phyloP scores from a whole-genome alignment of 139 green algal genomes.

The Chlamydomonas sphaeroides region DNA sequence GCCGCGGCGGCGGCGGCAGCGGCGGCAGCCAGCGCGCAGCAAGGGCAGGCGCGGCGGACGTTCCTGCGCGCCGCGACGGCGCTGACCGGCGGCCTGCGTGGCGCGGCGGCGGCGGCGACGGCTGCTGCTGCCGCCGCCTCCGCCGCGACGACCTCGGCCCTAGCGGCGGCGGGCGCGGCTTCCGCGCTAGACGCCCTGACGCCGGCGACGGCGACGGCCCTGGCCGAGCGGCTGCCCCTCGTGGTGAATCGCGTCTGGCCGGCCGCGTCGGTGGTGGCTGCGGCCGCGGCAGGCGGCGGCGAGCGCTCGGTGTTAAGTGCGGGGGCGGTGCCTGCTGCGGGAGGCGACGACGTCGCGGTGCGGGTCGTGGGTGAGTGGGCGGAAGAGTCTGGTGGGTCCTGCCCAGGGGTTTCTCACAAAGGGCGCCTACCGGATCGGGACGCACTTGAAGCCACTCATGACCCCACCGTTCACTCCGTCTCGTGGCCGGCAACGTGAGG shows the following conservation, averaged over 20 bases:
- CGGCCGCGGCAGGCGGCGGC: no score
- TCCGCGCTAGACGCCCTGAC: conserved; percentile 35
- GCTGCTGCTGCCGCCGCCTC: background rate
- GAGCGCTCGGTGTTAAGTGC: background rate
- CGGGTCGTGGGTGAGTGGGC: conserved; percentile 28
- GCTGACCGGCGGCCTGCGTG: conserved; percentile 13
- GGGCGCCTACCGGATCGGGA: no score
- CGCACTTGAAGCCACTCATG: no score
- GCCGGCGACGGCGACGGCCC: background rate
- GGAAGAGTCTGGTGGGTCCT: no score
- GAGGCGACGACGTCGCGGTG: conserved; percentile 5
- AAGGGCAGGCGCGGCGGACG: background rate
- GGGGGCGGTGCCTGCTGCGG: background rate
- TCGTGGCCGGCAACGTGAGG: no score
- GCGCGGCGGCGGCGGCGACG: background rate
- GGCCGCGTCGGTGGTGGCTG: background rate
- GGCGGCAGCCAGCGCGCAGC: background rate
- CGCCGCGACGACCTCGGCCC: conserved; percentile 30
- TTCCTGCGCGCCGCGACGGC: conserved; percentile 26
- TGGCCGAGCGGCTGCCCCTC: conserved; percentile 27
- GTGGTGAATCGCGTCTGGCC: conserved; percentile 27
- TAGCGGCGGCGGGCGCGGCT: background rate
- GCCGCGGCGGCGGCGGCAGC: background rate
- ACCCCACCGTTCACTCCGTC: no score
- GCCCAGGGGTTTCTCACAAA: no score